A percentile compares a stretch with the other conserved stretches of the same genome.
Evolutionary conservation across 441 rosid species (phyloP).

Genomic region (Hura crepitans): DNA sequence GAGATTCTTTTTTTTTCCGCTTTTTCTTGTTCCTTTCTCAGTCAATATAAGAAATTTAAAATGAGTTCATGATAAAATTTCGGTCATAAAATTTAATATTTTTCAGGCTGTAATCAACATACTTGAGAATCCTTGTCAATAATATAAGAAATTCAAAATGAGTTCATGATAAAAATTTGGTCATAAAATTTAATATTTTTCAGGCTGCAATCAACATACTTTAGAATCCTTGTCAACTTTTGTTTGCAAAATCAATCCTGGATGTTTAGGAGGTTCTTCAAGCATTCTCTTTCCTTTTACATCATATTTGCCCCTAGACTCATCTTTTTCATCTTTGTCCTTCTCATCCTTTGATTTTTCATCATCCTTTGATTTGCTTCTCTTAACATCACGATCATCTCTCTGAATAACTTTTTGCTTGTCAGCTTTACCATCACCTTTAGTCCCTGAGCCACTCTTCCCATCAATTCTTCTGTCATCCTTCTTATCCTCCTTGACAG

Average conservation of each 20-base stretch:
- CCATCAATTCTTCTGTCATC: slow-evolving; percentile 38
- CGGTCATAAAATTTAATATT: not conserved
- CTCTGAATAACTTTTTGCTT: slow-evolving; percentile 38
- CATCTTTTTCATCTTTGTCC: slow-evolving; percentile 47
- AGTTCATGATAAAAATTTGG: slow-evolving; percentile 2
- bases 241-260: slow-evolving; percentile 73
- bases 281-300: slow-evolving; percentile 61
- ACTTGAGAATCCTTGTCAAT: slow-evolving; percentile 68
- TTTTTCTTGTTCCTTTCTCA: slow-evolving; percentile 6
- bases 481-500: slow-evolving; percentile 42
- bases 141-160: not conserved
- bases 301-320: slow-evolving; percentile 43
- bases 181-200: not conserved
- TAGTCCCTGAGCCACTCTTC: slow-evolving; percentile 24
- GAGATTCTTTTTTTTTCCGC: not conserved
- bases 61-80: slow-evolving; percentile 6
- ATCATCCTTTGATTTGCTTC: slow-evolving; percentile 39
- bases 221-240: slow-evolving; percentile 62
- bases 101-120: slow-evolving; percentile 25
- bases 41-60: not conserved
- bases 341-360: slow-evolving; percentile 45
- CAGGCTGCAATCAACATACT: slow-evolving; percentile 38
- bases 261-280: slow-evolving; percentile 76
- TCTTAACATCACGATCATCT: slow-evolving; percentile 37
- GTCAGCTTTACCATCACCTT: slow-evolving; percentile 35